These are phyloP conservation scores for Sanguinoderma infundibulare DNA, from an alignment of 1,284 basidiomycete species.

Conservation along the genomic window DNA sequence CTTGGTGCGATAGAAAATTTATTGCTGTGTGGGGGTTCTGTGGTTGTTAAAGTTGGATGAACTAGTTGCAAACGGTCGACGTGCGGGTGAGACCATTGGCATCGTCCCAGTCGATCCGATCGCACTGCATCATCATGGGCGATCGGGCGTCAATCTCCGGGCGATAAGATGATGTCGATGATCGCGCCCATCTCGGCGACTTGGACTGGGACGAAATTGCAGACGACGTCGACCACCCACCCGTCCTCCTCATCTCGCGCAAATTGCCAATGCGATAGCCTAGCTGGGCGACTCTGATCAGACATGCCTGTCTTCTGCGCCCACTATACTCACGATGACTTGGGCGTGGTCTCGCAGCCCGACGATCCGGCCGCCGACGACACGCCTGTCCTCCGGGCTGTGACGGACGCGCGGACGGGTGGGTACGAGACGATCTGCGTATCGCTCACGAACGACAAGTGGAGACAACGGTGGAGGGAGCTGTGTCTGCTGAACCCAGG, in stretches of 20 bases:
- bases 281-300: constrained; percentile 6
- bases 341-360: constrained; percentile 31
- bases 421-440: constrained; percentile 74
- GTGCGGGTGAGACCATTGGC: neutral
- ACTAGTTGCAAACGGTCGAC: neutral
- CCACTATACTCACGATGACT: constrained; percentile 42
- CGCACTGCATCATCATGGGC: neutral
- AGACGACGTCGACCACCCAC: neutral
- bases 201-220: no score
- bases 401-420: constrained; percentile 54
- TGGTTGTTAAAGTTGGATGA: neutral
- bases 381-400: constrained; percentile 55
- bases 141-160: constrained; percentile 5
- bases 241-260: neutral
- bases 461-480: constrained; percentile 88
- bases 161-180: constrained; percentile 8
- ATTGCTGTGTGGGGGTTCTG: neutral
- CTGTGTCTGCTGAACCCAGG: constrained; percentile 80
- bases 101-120: constrained; percentile 1
- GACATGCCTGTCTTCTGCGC: constrained; percentile 41
- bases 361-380: constrained; percentile 29
- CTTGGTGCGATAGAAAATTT: neutral
- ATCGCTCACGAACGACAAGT: constrained; percentile 87
- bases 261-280: constrained; percentile 5
- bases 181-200: neutral